Percentiles rank a stretch among this genome's conserved stretches.
These are phyloP conservation scores for Boechera stricta DNA, from an alignment of 345 rosid species.

Conservation along the genomic window DNA sequence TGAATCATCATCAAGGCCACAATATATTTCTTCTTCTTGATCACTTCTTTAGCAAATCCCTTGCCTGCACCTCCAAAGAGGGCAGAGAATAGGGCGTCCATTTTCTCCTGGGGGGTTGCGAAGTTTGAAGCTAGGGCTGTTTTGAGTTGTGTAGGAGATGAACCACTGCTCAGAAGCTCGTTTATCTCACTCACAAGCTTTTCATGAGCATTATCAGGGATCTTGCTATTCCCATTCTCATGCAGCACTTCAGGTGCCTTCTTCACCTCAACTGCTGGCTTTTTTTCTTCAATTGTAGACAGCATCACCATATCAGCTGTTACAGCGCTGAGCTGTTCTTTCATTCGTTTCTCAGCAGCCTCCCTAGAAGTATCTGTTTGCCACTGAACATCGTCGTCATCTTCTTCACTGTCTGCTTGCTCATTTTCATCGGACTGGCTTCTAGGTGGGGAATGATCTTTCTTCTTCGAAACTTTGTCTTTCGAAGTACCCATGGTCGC, in stretches of 20 bases:
- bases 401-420: slow-evolving; percentile 48
- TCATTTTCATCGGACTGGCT: slow-evolving; percentile 56
- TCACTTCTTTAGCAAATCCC: slow-evolving; percentile 58
- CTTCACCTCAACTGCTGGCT: slow-evolving; percentile 44
- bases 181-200: slow-evolving; percentile 51
- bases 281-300: slow-evolving; percentile 55
- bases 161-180: slow-evolving; percentile 46
- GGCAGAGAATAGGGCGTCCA: slow-evolving; percentile 53
- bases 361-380: slow-evolving; percentile 75
- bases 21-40: slow-evolving; percentile 54
- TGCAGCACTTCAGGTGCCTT: slow-evolving; percentile 30
- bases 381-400: slow-evolving; percentile 66
- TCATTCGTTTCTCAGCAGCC: slow-evolving; percentile 70
- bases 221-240: slow-evolving; percentile 45
- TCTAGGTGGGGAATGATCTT: slow-evolving; percentile 53
- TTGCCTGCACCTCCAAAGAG: slow-evolving; percentile 57
- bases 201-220: slow-evolving; percentile 28
- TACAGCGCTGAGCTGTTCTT: slow-evolving; percentile 64
- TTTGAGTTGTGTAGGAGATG: slow-evolving; percentile 46
- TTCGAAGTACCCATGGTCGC: slow-evolving; percentile 49
- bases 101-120: slow-evolving; percentile 54
- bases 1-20: slow-evolving; percentile 49
- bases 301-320: slow-evolving; percentile 85
- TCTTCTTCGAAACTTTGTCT: slow-evolving; percentile 49
- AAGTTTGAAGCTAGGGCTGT: slow-evolving; percentile 41